Evolutionary conservation across 2,329 filamentous ascomycete species (phyloP).

Genomic region (Microcyclospora pomicola): DNA sequence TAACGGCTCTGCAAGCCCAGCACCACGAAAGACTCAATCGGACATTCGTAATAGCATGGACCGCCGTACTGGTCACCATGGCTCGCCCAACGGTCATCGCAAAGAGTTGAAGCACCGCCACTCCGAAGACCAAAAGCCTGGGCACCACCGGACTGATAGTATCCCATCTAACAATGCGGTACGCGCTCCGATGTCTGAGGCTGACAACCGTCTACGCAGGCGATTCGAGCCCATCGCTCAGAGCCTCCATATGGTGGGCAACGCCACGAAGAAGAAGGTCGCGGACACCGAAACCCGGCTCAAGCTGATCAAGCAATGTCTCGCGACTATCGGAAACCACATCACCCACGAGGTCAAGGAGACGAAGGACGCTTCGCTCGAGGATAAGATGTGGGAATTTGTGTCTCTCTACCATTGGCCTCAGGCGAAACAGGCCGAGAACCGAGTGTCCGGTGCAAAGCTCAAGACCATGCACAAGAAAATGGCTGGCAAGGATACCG

Average conservation of each 20-base stretch:
- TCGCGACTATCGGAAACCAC: constrained; percentile 50
- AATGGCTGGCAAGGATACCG: constrained; percentile 18
- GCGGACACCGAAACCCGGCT: constrained; percentile 49
- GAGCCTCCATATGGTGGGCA: constrained; percentile 45
- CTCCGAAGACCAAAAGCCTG: constrained; percentile 28
- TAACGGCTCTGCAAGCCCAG: constrained; percentile 59
- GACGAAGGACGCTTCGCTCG: constrained; percentile 11
- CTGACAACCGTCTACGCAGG: constrained; percentile 38
- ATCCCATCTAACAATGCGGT: constrained; percentile 23
- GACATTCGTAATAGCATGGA: constrained; percentile 25
- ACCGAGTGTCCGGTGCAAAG: constrained; percentile 23
- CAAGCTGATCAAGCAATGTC: constrained; percentile 45
- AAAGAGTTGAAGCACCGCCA: constrained; percentile 41
- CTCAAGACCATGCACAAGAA: constrained; percentile 25
- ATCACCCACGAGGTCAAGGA: constrained; percentile 35
- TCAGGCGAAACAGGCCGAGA: constrained; percentile 20
- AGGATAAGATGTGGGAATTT: constrained; percentile 23
- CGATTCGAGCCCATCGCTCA: constrained; percentile 46
- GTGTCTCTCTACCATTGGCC: constrained; percentile 24
- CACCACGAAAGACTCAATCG: constrained; percentile 34
- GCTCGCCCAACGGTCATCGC: constrained; percentile 31
- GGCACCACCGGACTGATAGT: constrained; percentile 26
- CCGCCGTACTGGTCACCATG: constrained; percentile 22
- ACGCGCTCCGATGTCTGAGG: constrained; percentile 26
- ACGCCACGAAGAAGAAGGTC: constrained; percentile 48